Evolutionary conservation across 1,284 basidiomycete genomes (phyloP).

Genomic region (Leucoagaricus sp.): DNA sequence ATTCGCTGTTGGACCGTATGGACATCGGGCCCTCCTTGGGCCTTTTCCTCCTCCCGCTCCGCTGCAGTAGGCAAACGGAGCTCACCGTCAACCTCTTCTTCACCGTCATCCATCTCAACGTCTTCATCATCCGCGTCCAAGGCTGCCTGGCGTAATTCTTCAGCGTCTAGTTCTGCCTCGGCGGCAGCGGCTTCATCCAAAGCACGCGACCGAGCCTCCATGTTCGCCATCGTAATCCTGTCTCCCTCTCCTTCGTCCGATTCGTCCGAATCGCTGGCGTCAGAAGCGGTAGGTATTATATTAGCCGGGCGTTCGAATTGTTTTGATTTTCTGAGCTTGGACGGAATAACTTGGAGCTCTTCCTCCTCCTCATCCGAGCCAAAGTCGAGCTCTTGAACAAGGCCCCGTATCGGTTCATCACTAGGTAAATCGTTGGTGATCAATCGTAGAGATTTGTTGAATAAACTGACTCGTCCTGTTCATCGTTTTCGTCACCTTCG

Average conservation of each 20-base stretch:
- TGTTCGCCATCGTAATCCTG: conserved; percentile 70
- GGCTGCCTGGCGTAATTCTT: conserved; percentile 66
- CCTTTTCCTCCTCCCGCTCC: conserved; percentile 81
- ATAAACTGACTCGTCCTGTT: conserved; percentile 27
- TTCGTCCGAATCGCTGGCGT: conserved; percentile 51
- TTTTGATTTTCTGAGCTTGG: conserved; percentile 52
- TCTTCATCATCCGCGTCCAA: conserved; percentile 48
- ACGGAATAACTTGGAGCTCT: conserved; percentile 37
- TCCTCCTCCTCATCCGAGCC: conserved; percentile 60
- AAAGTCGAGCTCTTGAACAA: conserved; percentile 68
- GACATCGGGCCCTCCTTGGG: conserved; percentile 73
- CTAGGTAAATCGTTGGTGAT: conserved; percentile 20
- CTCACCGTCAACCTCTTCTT: conserved; percentile 55
- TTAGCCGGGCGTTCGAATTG: conserved; percentile 48
- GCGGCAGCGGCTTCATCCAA: conserved; percentile 65
- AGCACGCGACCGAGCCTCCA: conserved; percentile 75
- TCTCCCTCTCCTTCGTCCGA: conserved; percentile 52
- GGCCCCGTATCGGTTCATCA: conserved; percentile 48
- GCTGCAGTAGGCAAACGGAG: conserved; percentile 82
- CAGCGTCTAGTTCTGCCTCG: conserved; percentile 68
- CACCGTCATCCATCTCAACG: conserved; percentile 60
- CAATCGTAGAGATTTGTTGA: background rate
- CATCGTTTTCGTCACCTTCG: conserved; percentile 42
- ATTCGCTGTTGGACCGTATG: conserved; percentile 88
- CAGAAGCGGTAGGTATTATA: conserved; percentile 53